These are phyloP conservation scores for Misopates orontium DNA, from an alignment of 257 asterid species.

Conservation along the genomic window DNA sequence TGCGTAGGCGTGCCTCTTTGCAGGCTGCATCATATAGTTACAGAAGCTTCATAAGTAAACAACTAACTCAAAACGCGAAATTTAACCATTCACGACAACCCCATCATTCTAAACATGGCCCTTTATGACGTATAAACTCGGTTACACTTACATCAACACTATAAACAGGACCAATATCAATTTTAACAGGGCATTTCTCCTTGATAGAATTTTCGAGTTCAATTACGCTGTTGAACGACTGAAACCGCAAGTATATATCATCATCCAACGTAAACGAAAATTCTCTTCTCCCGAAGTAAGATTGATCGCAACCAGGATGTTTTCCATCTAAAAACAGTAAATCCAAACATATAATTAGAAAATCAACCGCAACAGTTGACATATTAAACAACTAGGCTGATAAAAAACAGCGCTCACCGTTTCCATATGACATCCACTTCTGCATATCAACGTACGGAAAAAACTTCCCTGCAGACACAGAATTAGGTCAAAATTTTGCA, in stretches of 20 bases:
- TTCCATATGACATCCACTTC: conserved; percentile 91
- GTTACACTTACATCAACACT: conserved; percentile 75
- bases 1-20: conserved; percentile 85
- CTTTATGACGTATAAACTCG: conserved; percentile 13
- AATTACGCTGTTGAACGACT: conserved; percentile 58
- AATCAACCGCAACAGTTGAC: background rate
- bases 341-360: conserved; percentile 20
- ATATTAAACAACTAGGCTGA: background rate
- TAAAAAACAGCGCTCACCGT: conserved; percentile 49
- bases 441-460: conserved; percentile 78
- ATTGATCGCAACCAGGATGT: conserved; percentile 95
- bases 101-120: background rate
- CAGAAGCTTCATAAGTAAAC: background rate
- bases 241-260: conserved; percentile 77
- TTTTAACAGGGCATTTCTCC: conserved; percentile 84
- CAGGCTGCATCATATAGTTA: conserved; percentile 55
- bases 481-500: conserved; percentile 20
- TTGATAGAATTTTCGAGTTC: conserved; percentile 69
- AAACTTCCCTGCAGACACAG: conserved; percentile 59
- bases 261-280: conserved; percentile 84
- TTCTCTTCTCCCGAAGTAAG: conserved; percentile 85
- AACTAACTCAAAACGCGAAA: conserved; percentile 6
- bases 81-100: conserved; percentile 5
- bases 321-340: conserved; percentile 65
- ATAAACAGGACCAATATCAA: conserved; percentile 91